A percentile compares a stretch with the other conserved stretches of the same genome.
phyloP scores from a whole-genome alignment of 2,329 filamentous ascomycete species.

The Paecilomyces fulvus region DNA sequence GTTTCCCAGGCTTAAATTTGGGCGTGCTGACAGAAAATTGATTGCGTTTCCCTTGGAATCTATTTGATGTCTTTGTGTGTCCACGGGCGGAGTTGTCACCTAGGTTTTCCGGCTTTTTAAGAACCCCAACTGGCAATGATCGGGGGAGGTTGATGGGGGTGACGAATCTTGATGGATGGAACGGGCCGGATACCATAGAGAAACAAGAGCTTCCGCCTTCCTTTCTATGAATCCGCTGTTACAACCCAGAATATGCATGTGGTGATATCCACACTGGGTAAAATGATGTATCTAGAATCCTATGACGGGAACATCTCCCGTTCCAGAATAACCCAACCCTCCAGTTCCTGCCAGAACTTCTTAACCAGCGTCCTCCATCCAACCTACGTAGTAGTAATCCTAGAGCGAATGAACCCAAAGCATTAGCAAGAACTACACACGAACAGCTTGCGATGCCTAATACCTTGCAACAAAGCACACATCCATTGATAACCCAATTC shows the following conservation, averaged over 20 bases:
- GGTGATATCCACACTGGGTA: neutral
- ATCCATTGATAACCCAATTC: neutral
- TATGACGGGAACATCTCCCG: neutral
- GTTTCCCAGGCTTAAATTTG: constrained; percentile 36
- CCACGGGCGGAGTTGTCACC: neutral
- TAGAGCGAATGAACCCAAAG: neutral
- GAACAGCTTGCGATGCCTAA: neutral
- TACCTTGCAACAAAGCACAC: neutral
- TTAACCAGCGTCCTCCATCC: neutral
- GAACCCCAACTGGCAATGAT: neutral
- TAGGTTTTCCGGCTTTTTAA: neutral
- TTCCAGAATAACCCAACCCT: neutral
- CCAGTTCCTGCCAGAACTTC: constrained; percentile 1
- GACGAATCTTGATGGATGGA: neutral
- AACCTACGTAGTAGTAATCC: neutral
- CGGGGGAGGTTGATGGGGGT: neutral
- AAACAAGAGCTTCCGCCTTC: neutral
- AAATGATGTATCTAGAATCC: neutral
- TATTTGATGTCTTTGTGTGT: constrained; percentile 1
- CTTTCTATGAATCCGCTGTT: neutral
- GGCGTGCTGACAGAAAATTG: neutral
- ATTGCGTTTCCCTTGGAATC: neutral
- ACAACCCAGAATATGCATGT: neutral
- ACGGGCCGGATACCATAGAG: neutral
- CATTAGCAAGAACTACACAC: no score